Base-by-base conservation (phyloP, 805 yeast genomes). In the Kluyveromyces aestuarii region DNA sequence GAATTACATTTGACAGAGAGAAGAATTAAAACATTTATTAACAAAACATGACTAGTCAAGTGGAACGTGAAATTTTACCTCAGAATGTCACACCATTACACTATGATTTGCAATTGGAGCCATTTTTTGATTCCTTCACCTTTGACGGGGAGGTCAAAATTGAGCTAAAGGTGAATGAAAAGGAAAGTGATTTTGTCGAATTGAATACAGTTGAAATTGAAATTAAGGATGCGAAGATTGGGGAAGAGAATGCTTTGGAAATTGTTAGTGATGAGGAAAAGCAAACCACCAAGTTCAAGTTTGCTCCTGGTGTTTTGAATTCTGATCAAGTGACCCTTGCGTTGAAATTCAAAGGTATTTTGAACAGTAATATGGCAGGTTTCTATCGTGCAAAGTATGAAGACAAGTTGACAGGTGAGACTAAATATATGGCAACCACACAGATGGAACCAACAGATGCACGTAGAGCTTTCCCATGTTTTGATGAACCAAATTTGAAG, bases 381-480 rank as follows among this genome's bases (percentile, higher is more conserved):
- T 85, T 85, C 69, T 85, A 85, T 72, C 75, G 86, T 58, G 82
- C 88, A 17, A 69, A 79, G 40, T 84, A 84, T 64, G 65, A 64
- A 54, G 75, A 72, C 49, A 73, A 73, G 53, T 73, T 74, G 51
- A 74, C 82, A 53, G 85, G 87, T 19, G 72, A 73, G 50, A 80
- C 80, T 38, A 82, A 81, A 60, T 82, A 82, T 64, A 73, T 85
- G 75, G 87, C 88, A 41, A 82, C 90, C 42, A 84, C 95, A 41
- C 95, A 86, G 68, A 82, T 86, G 79, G 95, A 86, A 69, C 82
- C 95, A 21, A 83, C 91, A 18, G 93, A 86, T 62, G 87, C 91
- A 57, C 80, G 95, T 59, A 76, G 88, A 59, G 93, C 93, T 9
- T 86, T 86, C 74, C 95, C 95, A 35, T 84, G 85, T 61, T 84